Base-by-base conservation (phyloP, 257 asterid genomes). In the Scutellaria barbata region DNA sequence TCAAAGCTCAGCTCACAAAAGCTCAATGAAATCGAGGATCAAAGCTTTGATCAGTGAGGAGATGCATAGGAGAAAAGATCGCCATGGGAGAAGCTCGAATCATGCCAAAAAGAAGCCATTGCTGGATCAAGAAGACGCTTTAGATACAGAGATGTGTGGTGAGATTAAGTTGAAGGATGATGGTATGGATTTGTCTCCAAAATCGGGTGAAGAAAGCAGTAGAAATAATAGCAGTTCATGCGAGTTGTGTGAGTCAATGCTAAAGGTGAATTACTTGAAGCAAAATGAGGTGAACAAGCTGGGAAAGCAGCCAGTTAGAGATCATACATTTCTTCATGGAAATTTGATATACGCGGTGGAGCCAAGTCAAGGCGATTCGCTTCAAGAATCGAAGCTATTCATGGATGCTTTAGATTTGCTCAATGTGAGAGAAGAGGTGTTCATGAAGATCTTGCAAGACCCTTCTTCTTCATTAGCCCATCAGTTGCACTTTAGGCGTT, bases 331-430 rank as follows among this genome's bases (percentile, higher is more conserved):
- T 48, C 87, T 83, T 35, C 84, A 80, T 40, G 86, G 86, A 33
- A 75, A 82, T 62, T 77, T 67, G 6, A 75, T 82, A 11, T 83
- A 82, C 51, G 84, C 87, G 3, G 77, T 85, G 8, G 89, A 83
- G 79, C 92, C 80, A 0, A 83, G 84, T 10, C 76, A 72, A 72
- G 39, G 45, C 12, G 78, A 85, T 42, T 80, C 95, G 0, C 74
- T 68, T 53, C 88, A 88, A 55, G 95, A 89, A 48, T 91, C 97
- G 0, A 91, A 82, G 85, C 70, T 87, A 7, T 91, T 88, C 53
- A 77, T 88, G 79, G 88, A 89, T 74, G 97, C 97, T 2, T 56
- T 91, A 46, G 95, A 86, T 72, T 81, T 89, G 50, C 89, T 94
- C 30, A 70, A 91, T 69, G 71, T 91, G 74, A 86, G 95, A 77